These are phyloP conservation scores for Pichia deserticola DNA, from an alignment of 805 yeast genomes.

Conservation along the genomic window DNA sequence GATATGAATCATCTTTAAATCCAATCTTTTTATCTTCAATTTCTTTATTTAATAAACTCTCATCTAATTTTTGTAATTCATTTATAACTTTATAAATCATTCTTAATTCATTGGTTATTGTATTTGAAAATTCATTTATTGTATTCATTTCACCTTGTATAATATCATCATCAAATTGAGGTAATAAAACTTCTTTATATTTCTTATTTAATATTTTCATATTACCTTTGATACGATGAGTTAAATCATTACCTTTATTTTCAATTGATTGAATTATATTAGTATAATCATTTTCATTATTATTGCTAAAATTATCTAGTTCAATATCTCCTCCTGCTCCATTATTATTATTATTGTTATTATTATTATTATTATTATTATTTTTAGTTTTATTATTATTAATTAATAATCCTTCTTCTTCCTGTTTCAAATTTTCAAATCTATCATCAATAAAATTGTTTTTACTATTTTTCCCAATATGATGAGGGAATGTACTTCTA, in stretches of 20 bases:
- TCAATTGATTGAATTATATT: conserved; percentile 10
- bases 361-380: too few relatives aligned
- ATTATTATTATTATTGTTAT: background rate
- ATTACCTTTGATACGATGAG: conserved; percentile 38
- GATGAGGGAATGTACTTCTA: conserved; percentile 82
- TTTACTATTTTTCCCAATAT: conserved; percentile 14
- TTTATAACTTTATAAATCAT: conserved; percentile 71
- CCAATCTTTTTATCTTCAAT: background rate
- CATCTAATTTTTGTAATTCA: conserved; percentile 39
- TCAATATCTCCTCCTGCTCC: conserved; percentile 9
- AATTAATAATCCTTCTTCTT: conserved; percentile 52
- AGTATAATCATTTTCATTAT: conserved; percentile 1
- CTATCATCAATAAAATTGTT: conserved; percentile 9
- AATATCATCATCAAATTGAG: conserved; percentile 77
- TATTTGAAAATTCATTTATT: conserved; percentile 70
- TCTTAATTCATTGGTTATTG: conserved; percentile 71
- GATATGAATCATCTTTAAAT: background rate
- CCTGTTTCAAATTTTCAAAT: conserved; percentile 39
- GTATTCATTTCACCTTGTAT: conserved; percentile 50
- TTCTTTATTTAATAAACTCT: background rate
- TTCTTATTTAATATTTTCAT: conserved; percentile 57
- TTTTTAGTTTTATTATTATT: background rate
- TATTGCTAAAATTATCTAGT: background rate
- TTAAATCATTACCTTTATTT: conserved; percentile 10
- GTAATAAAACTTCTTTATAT: conserved; percentile 76